Conservation (phyloP, 768 basidiomycete species). For the Gymnopilus dilepis region DNA sequence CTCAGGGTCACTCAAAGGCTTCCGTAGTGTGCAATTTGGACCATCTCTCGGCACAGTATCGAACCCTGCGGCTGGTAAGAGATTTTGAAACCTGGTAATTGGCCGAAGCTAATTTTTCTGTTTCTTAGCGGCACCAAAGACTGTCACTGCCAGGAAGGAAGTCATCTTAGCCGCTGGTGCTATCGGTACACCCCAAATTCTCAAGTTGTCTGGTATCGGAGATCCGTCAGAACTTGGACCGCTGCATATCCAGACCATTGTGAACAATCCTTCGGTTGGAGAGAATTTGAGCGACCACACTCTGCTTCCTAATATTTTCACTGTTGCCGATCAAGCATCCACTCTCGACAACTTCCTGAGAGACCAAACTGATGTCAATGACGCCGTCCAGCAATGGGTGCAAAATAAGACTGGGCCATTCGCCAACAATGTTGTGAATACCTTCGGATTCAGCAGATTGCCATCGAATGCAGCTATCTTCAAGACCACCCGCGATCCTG, state of each 20-base stretch:
- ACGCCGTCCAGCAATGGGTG: constrained; percentile 32
- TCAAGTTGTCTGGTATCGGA: constrained; percentile 52
- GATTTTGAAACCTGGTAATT: background rate
- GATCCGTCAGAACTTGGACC: constrained; percentile 35
- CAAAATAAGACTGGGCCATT: constrained; percentile 33
- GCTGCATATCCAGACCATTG: constrained; percentile 41
- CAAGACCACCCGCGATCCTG: constrained; percentile 30
- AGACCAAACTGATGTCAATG: constrained; percentile 19
- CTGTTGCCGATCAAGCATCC: constrained; percentile 28
- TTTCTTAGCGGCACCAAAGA: constrained; percentile 17
- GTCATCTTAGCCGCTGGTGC: constrained; percentile 45
- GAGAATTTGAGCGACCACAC: constrained; percentile 53
- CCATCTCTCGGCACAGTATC: constrained; percentile 1
- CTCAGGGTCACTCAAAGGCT: constrained; percentile 16
- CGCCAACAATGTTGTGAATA: constrained; percentile 32
- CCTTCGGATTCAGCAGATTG: constrained; percentile 37
- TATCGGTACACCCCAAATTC: constrained; percentile 37
- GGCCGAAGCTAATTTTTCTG: background rate
- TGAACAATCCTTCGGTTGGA: constrained; percentile 48
- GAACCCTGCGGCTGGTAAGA: constrained; percentile 12
- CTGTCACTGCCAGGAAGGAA: constrained; percentile 34
- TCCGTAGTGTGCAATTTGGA: constrained; percentile 27
- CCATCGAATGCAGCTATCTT: constrained; percentile 32
- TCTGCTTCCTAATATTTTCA: constrained; percentile 32
- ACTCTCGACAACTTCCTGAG: constrained; percentile 31